Evolutionary conservation across 2,329 filamentous ascomycete genomes (phyloP).

Genomic region (Penicillium sp.): DNA sequence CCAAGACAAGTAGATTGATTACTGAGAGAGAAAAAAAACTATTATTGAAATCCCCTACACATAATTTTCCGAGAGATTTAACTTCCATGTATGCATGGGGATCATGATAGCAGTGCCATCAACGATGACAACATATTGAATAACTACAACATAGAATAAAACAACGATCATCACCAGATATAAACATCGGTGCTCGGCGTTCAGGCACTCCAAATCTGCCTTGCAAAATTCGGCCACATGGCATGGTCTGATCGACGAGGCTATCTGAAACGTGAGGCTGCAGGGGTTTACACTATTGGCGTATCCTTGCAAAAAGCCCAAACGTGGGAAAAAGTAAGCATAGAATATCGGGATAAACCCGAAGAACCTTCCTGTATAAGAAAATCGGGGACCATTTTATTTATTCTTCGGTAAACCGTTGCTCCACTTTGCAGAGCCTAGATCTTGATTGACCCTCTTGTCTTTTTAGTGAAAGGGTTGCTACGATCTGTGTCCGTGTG

Average conservation of each 20-base stretch:
- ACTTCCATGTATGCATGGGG: background rate
- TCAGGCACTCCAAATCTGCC: slow-evolving; percentile 7
- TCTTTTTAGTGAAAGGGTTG: too few species aligned
- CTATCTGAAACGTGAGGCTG: slow-evolving; percentile 8
- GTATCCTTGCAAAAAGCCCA: background rate
- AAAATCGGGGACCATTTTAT: background rate
- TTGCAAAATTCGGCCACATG: slow-evolving; percentile 11
- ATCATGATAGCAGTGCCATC: background rate
- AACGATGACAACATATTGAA: background rate
- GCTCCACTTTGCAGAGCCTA: background rate
- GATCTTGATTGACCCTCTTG: background rate
- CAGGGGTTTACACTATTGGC: background rate
- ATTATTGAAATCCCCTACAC: background rate
- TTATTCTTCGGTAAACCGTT: background rate
- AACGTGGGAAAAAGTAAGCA: background rate
- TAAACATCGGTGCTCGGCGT: background rate
- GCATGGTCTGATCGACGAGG: slow-evolving; percentile 12
- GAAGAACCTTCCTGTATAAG: background rate
- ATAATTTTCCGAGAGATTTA: background rate
- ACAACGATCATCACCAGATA: background rate
- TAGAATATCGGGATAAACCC: background rate
- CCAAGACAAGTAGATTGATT: background rate
- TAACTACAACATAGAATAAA: background rate
- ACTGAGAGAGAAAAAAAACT: background rate
- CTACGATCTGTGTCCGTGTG: background rate